Conservation (phyloP, 169 alveolate genomes). For the Eimeria maxima region DNA sequence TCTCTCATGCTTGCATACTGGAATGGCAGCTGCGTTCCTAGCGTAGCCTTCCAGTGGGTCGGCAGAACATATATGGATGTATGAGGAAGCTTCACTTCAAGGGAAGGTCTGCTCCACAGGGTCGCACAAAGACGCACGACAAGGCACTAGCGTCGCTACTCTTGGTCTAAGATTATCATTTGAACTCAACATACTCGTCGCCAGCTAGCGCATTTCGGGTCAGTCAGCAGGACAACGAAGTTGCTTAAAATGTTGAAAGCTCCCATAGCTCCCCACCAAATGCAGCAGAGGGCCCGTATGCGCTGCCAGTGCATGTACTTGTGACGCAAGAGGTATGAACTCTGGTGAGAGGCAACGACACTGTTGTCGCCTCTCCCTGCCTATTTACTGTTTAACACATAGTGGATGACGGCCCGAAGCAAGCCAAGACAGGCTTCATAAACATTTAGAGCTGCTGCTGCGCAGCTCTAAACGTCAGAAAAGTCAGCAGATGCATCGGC, state of each 20-base stretch:
- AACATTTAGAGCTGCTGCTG: not conserved
- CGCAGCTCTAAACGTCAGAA: too few relatives aligned
- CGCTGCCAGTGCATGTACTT: slow-evolving; percentile 15
- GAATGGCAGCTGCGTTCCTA: not conserved
- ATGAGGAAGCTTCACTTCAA: not conserved
- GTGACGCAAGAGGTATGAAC: not conserved
- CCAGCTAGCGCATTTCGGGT: not conserved
- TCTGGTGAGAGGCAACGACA: not conserved
- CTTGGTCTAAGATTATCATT: not conserved
- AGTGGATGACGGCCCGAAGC: not conserved
- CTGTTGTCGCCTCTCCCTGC: not conserved
- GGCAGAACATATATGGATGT: not conserved
- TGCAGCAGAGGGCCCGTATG: not conserved
- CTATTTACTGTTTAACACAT: not conserved
- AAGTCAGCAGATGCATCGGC: not conserved
- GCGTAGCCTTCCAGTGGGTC: too few relatives aligned
- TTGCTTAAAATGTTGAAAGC: not conserved
- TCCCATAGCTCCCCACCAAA: not conserved
- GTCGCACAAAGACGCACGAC: not conserved
- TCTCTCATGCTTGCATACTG: not conserved
- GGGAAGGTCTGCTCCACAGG: not conserved
- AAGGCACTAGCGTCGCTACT: not conserved
- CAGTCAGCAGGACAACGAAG: not conserved
- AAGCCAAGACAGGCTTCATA: not conserved
- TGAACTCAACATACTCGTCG: not conserved